Base-by-base conservation (phyloP, 805 yeast genomes). In the Metschnikowia koreensis region DNA sequence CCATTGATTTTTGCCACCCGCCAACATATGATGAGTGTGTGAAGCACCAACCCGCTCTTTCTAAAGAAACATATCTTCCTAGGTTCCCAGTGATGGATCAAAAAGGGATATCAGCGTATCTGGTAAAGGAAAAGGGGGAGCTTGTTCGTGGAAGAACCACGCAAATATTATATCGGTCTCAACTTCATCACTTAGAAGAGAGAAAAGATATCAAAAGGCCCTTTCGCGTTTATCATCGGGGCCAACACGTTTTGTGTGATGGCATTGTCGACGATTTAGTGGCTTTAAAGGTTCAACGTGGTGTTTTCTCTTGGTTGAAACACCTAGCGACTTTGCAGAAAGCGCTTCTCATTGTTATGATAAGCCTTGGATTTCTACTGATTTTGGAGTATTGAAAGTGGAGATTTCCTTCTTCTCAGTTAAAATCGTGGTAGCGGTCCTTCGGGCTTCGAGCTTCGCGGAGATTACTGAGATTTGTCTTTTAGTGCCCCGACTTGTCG, bases 21-120 rank as follows among this genome's bases (percentile, higher is more conserved):
- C 59, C 59, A 13, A 39, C 57, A 7, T 55, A 55, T 44, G 41
- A 50, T 27, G 59, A 55, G 48, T 55, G 59, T 26, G 45, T 55
- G 2, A 26, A 7, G 12, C 38, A 8, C 9, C 34, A 3, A 31
- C 31, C 50, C 38, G 27, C 28, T 31, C n/a, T 39, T 40, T 13
- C 28, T 11, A 38, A 5, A 6, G 41, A 29, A 15, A 7, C n/a
- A n/a, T n/a, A n/a, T n/a, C n/a, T n/a, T n/a, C n/a, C n/a, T n/a
- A n/a, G n/a, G n/a, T n/a, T n/a, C n/a, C n/a, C n/a, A n/a, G n/a
- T n/a, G n/a, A n/a, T n/a, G n/a, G n/a, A n/a, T 6, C 38, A 29
- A 29, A n/a, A 15, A n/a, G 11, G n/a, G n/a, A n/a, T n/a, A n/a
- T n/a, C n/a, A n/a, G n/a, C n/a, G n/a, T n/a, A n/a, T n/a, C n/a